Evolutionary conservation across 331 rosid genomes (phyloP), one percentile per base, ranked within the genome.

Genomic region (Rhamnella rubrinervis): DNA sequence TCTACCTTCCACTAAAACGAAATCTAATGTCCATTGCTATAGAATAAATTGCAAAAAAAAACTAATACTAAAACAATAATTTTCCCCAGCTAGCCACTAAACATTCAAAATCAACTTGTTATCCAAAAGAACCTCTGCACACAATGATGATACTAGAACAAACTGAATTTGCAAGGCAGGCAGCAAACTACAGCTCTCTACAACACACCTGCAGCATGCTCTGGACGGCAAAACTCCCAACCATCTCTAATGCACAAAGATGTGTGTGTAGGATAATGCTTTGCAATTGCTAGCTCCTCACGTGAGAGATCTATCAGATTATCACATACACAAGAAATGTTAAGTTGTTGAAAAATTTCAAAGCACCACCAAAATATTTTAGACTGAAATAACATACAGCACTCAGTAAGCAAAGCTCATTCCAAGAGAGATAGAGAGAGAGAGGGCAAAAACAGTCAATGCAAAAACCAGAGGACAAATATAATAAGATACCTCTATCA

Each of bases 201-300:
- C 15, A 65, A 67, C 77, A 28, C 39, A 85, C 95, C 95, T 70
- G 87, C 82, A 8, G 96, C 93, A 9, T 73, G 86, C 28, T 95
- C 99, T 55, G 90, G 81, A 59, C 85, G 90, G 74, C 92, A 82
- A 63, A 95, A 91, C 76, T 95, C 96, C 99, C 99, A 95, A 74
- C 97, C 99, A 71, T 86, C 91, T 86, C 96, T 86, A 55, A 91
- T 77, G 81, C 99, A 95, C 67, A 95, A 71, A 65, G 97, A 95
- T 37, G 99, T 78, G 51, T 83, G 96, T 20, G 93, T 79, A 59
- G 99, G 97, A 83, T 89, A 95, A 44, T 89, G 88, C 82, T 82
- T 91, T 55, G 96, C 96, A 65, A 95, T 39, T 59, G 85, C 68
- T 60, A 80, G 55, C 87, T 84, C 96, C 74, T 95, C 93, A 16